phyloP scores from a whole-genome alignment of 2,329 filamentous ascomycete genomes.

The Stachybotrys chlorohalonatus region DNA sequence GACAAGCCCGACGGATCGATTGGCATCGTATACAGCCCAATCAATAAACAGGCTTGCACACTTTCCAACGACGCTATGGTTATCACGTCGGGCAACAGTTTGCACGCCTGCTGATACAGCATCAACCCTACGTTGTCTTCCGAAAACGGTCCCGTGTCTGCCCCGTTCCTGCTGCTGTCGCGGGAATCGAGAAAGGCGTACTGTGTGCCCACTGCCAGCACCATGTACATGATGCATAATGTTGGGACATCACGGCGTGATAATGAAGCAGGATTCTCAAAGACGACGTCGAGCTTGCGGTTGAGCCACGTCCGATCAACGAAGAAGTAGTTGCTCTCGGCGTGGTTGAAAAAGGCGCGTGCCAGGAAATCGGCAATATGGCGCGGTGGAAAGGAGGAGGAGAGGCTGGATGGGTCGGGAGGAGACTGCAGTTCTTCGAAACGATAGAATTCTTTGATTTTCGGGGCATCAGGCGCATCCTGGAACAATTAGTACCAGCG shows the following conservation, averaged over 20 bases:
- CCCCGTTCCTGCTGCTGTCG: conserved; percentile 8
- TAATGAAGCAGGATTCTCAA: conserved; percentile 26
- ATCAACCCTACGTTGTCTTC: conserved; percentile 45
- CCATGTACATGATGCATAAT: conserved; percentile 34
- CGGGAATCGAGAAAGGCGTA: conserved; percentile 37
- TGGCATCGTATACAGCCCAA: conserved; percentile 46
- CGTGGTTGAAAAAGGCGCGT: conserved; percentile 37
- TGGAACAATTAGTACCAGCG: conserved; percentile 5
- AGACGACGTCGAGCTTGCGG: conserved; percentile 29
- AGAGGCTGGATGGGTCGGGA: conserved; percentile 25
- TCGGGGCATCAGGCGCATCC: conserved; percentile 16
- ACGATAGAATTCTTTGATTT: conserved; percentile 33
- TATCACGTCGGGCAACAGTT: conserved; percentile 46
- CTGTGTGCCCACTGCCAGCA: conserved; percentile 41
- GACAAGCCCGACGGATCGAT: conserved; percentile 46
- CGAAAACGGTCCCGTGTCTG: conserved; percentile 21
- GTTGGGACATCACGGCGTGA: conserved; percentile 30
- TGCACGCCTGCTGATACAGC: conserved; percentile 47
- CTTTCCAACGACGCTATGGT: conserved; percentile 46
- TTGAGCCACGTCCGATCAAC: conserved; percentile 34
- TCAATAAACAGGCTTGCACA: conserved; percentile 47
- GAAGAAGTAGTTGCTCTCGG: conserved; percentile 39
- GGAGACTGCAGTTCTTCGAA: conserved; percentile 35
- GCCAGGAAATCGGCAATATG: conserved; percentile 37
- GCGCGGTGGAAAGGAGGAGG: conserved; percentile 33